phyloP scores from a whole-genome alignment of 2,329 filamentous ascomycete genomes.

The Xylaria hypoxylon region DNA sequence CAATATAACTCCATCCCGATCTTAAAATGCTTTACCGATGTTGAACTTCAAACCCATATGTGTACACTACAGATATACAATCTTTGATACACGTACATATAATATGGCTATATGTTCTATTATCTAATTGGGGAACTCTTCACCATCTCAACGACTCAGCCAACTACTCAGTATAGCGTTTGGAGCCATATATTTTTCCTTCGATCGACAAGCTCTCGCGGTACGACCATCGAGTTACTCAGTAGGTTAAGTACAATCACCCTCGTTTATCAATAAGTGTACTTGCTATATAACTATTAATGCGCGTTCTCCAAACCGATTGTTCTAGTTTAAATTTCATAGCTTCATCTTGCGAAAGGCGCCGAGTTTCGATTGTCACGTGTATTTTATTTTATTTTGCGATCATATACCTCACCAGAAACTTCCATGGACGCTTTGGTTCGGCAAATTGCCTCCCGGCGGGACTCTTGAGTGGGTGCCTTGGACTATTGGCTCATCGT shows the following conservation, averaged over 20 bases:
- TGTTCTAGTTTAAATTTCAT: background rate
- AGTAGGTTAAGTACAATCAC: background rate
- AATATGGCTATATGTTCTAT: no score
- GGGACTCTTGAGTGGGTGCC: background rate
- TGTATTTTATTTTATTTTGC: background rate
- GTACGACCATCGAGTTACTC: background rate
- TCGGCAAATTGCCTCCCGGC: background rate
- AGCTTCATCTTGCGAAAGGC: background rate
- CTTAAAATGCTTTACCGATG: background rate
- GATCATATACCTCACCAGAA: background rate
- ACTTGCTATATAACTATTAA: no score
- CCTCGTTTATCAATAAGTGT: no score
- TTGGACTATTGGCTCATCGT: background rate
- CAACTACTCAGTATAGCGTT: background rate
- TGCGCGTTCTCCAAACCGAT: no score
- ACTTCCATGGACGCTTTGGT: background rate
- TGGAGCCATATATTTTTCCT: background rate
- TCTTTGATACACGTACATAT: background rate
- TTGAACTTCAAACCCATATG: background rate
- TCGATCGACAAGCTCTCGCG: background rate
- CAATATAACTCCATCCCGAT: conserved; percentile 9
- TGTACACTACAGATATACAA: background rate
- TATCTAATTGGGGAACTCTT: background rate
- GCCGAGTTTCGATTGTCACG: background rate
- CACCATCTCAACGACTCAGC: background rate